Conservation (phyloP, 2,329 filamentous ascomycete species). For the Epichloe gansuensis region DNA sequence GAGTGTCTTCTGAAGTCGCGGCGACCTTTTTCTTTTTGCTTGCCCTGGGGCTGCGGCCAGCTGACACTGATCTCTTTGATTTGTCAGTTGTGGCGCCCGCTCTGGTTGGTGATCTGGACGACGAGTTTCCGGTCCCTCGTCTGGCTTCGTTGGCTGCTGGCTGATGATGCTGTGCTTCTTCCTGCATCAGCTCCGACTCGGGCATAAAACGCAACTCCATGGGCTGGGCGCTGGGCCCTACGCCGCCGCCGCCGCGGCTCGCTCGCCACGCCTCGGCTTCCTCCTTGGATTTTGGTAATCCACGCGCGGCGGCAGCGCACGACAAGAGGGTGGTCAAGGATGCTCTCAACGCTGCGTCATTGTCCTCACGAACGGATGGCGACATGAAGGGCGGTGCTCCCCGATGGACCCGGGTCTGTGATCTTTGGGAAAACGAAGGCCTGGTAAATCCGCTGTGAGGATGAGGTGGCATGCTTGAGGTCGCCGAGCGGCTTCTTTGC, state of each 20-base stretch:
- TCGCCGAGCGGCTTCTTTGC: conserved; percentile 36
- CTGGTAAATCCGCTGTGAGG: conserved; percentile 37
- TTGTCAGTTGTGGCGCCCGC: conserved; percentile 25
- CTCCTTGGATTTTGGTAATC: conserved; percentile 54
- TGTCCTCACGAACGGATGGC: conserved; percentile 68
- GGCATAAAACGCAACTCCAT: conserved; percentile 47
- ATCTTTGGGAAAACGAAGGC: conserved; percentile 34
- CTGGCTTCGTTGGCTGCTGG: conserved; percentile 12
- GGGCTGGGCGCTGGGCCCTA: conserved; percentile 37
- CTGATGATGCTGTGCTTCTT: conserved; percentile 11
- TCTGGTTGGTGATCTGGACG: conserved; percentile 17
- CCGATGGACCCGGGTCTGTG: conserved; percentile 33
- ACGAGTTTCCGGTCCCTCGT: conserved; percentile 14
- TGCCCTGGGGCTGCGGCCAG: conserved; percentile 29
- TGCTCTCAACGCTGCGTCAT: conserved; percentile 83
- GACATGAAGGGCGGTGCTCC: conserved; percentile 51
- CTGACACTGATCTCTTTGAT: conserved; percentile 34
- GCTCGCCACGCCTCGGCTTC: conserved; percentile 25
- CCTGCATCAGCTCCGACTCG: conserved; percentile 44
- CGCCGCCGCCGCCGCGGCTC: conserved; percentile 23
- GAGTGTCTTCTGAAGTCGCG: conserved; percentile 22
- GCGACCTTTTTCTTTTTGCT: conserved; percentile 49
- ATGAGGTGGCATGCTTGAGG: conserved; percentile 35
- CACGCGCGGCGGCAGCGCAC: conserved; percentile 82
- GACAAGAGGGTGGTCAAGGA: conserved; percentile 91